Base-by-base conservation (phyloP, 2,329 filamentous ascomycete genomes). In the Pseudogymnoascus sp. region DNA sequence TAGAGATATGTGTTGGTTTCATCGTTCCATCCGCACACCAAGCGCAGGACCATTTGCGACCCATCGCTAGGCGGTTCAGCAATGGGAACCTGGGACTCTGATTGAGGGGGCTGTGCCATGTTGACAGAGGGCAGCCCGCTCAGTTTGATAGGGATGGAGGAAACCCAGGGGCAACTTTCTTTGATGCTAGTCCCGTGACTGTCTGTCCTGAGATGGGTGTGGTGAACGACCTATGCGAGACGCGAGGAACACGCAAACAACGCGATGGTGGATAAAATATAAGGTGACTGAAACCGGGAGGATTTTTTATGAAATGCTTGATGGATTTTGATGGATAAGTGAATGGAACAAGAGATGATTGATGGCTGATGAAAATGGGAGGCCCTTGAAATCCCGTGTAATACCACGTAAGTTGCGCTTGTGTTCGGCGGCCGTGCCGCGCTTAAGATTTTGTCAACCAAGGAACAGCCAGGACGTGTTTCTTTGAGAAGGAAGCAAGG, bases 351-450 rank as follows among this genome's bases (percentile, higher is more conserved):
- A 6, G 11, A 33, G 50, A 56, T 56, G 50, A 56, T 56, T 56
- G 50, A 56, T 56, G 50, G 50, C 10, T 19, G 50, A 56, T 56
- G 50, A 56, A 56, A 56, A 56, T 56, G 26, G 5, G 50, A 35
- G 33, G 16, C 33, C 50, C 29, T 13, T 33, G 24, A 31, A 21
- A 56, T 56, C 50, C 50, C 50, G 29, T 56, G 50, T 56, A 56
- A 56, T 56, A 56, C 47, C 50, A 56, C 50, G 50, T 56, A 56
- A 56, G 50, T 35, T 56, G 50, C 50, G 50, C 50, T 56, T 56
- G 50, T 53, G 47, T 56, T 33, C 50, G 29, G 50, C 47, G 29
- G 29, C 50, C 50, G 50, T 35, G 50, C 50, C 50, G 50, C 50
- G 50, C 50, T 56, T 56, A 56, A 56, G 50, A 56, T 33, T 56